Base-by-base conservation (phyloP, 2,329 filamentous ascomycete species). In the Tolypocladium nubicola region DNA sequence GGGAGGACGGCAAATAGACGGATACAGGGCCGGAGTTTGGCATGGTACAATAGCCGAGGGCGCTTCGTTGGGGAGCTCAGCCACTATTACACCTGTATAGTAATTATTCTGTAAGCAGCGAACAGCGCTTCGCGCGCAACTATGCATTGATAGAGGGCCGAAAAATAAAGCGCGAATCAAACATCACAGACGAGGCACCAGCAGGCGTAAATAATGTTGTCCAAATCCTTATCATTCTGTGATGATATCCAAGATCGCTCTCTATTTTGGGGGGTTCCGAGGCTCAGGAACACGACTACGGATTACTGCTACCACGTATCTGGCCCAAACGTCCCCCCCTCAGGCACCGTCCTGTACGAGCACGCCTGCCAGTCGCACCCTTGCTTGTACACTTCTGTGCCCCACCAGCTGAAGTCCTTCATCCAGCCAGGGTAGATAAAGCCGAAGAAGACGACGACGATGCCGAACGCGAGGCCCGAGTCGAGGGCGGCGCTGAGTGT, bases 291-390 rank as follows among this genome's bases (percentile, higher is more conserved):
- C 30, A 7, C 10, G 5, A 10, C n/a, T n/a, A n/a, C n/a, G n/a
- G n/a, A 13, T 6, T 50, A 33, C 26, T 11, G 4, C 47, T 60
- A 85, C 84, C 84, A 87, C 1, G 64, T 73, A 57, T 80, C 77
- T 1, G 85, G 85, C 0, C 87, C 87, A 70, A 91, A 91, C 58
- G 75, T 80, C 30, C 79, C 77, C 0, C 87, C 87, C 16, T 84
- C 79, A 0, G 77, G 74, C 6, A 94, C 79, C 0, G 71, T 78
- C 57, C 77, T 82, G 67, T 87, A 93, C 1, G 88, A 73, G 69
- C 89, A 94, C 49, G 88, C 89, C 68, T 85, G 79, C 89, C 89
- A 94, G 74, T 94, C 89, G 70, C 89, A 94, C 23, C 90, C 89
- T 70, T 85, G 79, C 71, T 90, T 92, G 69, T 90, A 91, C 6